Base-by-base conservation (phyloP, 345 rosid species). In the Gossypium australe region DNA sequence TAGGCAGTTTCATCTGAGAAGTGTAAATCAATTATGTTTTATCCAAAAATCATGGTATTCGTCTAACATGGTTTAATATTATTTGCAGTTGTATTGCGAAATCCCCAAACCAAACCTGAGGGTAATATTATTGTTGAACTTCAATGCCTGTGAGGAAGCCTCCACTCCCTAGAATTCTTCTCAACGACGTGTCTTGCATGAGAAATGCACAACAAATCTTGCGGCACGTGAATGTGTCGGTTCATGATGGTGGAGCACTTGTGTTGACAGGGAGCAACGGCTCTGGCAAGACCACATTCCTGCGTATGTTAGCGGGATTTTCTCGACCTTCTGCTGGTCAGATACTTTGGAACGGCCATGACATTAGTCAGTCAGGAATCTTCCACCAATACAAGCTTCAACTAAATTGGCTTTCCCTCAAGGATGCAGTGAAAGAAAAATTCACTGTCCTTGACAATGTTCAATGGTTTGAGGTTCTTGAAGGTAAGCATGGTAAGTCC, bases 301-400 rank as follows among this genome's bases (percentile, higher is more conserved):
- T 94, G 48, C 82, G 95, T 22, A 94, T 91, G 97, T 57, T 94
- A 52, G 98, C 93, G 2, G 98, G 97, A 57, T 94, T 94, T 85
- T 79, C 91, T 67, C 81, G 78, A 71, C 97, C 98, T 10, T 91
- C 97, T 2, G 95, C 94, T 0, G 95, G 98, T 44, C 86, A 92
- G 78, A 87, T 94, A 71, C 97, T 91, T 27, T 92, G 97, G 98
- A 92, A 92, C 2, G 97, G 94, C 75, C 97, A 92, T 18, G 90
- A 94, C 73, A 79, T 92, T 60, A 89, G 92, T 0, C 57, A 89
- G 18, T 86, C 95, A 2, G 97, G 95, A 43, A 80, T 92, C 57
- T 94, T 92, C 79, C 95, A 92, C 9, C 98, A 94, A 64, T 94
- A 89, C 88, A 94, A 89, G 83, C 87, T 92, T 79, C 98, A 91